Conservation (phyloP, 2,329 filamentous ascomycete species). For the Teratosphaeria pseudoeucalypti region DNA sequence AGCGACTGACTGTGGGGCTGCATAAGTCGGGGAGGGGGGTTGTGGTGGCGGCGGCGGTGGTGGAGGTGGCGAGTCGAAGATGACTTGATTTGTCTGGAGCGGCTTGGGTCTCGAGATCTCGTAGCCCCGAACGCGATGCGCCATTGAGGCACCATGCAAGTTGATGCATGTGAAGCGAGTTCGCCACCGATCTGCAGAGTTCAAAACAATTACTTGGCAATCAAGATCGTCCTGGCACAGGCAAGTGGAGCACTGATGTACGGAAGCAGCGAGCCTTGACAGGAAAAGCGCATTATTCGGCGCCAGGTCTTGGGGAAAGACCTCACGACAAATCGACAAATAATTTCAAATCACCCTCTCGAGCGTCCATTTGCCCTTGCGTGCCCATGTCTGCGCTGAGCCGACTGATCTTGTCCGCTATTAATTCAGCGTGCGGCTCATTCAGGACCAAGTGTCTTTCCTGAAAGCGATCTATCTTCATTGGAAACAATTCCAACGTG, state of each 20-base stretch:
- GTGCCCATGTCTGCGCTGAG: conserved; percentile 25
- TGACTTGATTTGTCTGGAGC: neutral
- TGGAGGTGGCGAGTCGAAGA: neutral
- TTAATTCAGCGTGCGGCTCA: conserved; percentile 27
- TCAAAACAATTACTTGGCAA: neutral
- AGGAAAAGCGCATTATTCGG: neutral
- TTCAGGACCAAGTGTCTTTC: conserved; percentile 19
- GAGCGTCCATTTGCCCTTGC: conserved; percentile 8
- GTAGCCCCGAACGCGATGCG: conserved; percentile 1
- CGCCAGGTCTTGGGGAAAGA: neutral
- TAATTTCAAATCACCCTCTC: conserved; percentile 7
- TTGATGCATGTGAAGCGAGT: neutral
- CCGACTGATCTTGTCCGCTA: conserved; percentile 18
- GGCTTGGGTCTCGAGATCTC: conserved; percentile 5
- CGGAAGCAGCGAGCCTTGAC: neutral
- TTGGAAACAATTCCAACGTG: conserved; percentile 29
- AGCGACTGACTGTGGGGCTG: neutral
- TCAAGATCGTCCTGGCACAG: neutral
- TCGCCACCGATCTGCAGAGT: neutral
- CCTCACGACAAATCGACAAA: neutral
- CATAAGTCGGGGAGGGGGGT: neutral
- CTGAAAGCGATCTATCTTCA: conserved; percentile 25
- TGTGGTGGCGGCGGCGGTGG: neutral
- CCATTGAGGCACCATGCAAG: neutral
- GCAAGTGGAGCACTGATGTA: neutral